Evolutionary conservation across 139 green algal genomes (phyloP).

Genomic region (Pseudopediastrum boryanum): DNA sequence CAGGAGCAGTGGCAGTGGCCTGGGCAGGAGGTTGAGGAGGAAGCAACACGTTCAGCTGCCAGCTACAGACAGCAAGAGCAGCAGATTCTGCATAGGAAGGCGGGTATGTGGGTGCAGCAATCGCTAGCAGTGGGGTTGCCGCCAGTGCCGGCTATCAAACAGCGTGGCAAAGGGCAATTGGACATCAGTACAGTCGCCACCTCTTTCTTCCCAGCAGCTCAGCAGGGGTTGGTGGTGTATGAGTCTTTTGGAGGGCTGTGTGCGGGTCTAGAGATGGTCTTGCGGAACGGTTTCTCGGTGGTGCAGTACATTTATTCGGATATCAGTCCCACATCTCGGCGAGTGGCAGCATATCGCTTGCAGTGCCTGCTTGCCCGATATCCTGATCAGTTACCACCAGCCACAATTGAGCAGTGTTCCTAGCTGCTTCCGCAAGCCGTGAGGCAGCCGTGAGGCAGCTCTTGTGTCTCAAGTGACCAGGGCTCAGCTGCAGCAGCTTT

Average conservation of each 20-base stretch:
- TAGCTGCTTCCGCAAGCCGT: background rate
- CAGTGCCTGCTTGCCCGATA: background rate
- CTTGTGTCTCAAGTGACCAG: background rate
- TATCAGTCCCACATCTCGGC: background rate
- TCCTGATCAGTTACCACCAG: conserved; percentile 1
- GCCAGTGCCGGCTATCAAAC: background rate
- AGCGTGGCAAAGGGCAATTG: background rate
- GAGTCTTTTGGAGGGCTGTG: conserved; percentile 36
- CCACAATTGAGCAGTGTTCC: background rate
- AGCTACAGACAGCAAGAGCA: too few relatives aligned
- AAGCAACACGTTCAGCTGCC: background rate
- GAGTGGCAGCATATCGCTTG: background rate
- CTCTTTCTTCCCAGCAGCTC: background rate
- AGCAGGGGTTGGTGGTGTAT: background rate
- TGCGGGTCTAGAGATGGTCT: conserved; percentile 15
- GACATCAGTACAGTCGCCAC: background rate
- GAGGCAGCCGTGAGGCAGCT: too few relatives aligned
- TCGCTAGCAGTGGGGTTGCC: background rate
- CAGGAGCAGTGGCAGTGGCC: background rate
- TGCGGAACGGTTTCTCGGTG: conserved; percentile 18
- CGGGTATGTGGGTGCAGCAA: background rate
- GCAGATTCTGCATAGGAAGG: background rate
- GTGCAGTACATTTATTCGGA: conserved; percentile 27
- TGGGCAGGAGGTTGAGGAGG: too few relatives aligned
- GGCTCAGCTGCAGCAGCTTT: background rate